phyloP scores from a whole-genome alignment of 805 yeast genomes.

The Sugiyamaella mastotermitis region DNA sequence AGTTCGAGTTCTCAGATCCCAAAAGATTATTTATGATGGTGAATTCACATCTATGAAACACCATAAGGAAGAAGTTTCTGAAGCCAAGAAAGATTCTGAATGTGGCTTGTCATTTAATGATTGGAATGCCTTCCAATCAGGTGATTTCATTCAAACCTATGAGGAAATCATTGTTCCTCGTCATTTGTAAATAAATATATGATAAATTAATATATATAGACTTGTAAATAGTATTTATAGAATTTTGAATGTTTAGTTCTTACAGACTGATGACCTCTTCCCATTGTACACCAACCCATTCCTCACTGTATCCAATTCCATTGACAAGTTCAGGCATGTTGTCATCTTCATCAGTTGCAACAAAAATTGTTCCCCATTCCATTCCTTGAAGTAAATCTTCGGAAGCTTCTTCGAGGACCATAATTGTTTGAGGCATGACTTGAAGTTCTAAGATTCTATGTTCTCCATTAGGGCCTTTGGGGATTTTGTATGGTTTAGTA shows the following conservation, averaged over 20 bases:
- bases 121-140: constrained; percentile 65
- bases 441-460: constrained; percentile 72
- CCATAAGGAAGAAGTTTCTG: constrained; percentile 70
- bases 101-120: constrained; percentile 74
- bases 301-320: constrained; percentile 75
- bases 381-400: constrained; percentile 57
- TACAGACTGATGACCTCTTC: constrained; percentile 35
- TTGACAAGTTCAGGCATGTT: constrained; percentile 44
- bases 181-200: constrained; percentile 27
- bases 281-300: constrained; percentile 85
- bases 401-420: constrained; percentile 60
- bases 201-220: background rate
- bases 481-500: constrained; percentile 38
- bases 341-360: constrained; percentile 68
- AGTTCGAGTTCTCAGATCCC: constrained; percentile 52
- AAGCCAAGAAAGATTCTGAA: constrained; percentile 79
- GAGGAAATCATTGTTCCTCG: constrained; percentile 60
- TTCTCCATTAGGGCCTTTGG: constrained; percentile 52
- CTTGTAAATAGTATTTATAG: background rate
- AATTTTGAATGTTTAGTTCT: background rate
- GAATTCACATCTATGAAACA: constrained; percentile 68
- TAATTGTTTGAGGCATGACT: constrained; percentile 87
- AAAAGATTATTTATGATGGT: constrained; percentile 49
- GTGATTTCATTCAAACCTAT: constrained; percentile 68
- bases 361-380: constrained; percentile 96